Percentiles rank a stretch among this genome's conserved stretches.
Evolutionary conservation across 2,329 filamentous ascomycete genomes (phyloP).

Genomic region (Plenodomus tracheiphilus): DNA sequence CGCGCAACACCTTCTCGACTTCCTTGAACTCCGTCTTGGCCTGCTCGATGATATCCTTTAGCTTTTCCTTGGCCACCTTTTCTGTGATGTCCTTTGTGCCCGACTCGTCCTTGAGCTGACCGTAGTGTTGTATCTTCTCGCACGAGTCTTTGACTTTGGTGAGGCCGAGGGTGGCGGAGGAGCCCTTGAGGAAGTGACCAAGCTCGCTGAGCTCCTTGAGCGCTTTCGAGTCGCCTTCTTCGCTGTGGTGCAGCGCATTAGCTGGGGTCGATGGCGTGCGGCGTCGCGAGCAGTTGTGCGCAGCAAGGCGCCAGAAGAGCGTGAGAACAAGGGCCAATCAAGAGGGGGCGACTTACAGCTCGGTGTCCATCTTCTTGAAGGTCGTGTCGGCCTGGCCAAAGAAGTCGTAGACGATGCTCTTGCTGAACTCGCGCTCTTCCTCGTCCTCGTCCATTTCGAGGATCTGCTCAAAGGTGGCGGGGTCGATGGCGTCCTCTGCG

Average conservation of each 20-base stretch:
- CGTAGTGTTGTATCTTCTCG: slow-evolving; percentile 95
- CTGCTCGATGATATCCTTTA: slow-evolving; percentile 68
- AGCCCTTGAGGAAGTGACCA: slow-evolving; percentile 96
- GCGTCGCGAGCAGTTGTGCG: slow-evolving; percentile 1
- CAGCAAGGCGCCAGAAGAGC: neutral
- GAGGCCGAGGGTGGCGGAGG: slow-evolving; percentile 89
- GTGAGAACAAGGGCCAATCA: neutral
- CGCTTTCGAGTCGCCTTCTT: slow-evolving; percentile 56
- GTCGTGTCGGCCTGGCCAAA: slow-evolving; percentile 89
- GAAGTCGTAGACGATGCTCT: slow-evolving; percentile 86
- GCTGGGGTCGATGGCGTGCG: slow-evolving; percentile 2
- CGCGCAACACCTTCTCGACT: slow-evolving; percentile 69
- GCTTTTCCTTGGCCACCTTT: slow-evolving; percentile 66
- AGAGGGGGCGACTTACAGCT: slow-evolving; percentile 67
- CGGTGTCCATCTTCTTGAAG: slow-evolving; percentile 79
- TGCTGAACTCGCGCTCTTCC: slow-evolving; percentile 83
- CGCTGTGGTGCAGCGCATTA: slow-evolving; percentile 51
- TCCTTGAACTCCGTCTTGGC: slow-evolving; percentile 78
- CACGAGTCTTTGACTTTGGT: slow-evolving; percentile 90
- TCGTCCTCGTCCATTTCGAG: slow-evolving; percentile 97
- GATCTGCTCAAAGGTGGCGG: slow-evolving; percentile 85
- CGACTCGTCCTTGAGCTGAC: slow-evolving; percentile 77
- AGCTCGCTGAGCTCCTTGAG: slow-evolving; percentile 77
- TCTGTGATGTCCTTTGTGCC: slow-evolving; percentile 69
- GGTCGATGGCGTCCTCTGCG: slow-evolving; percentile 77